phyloP scores from a whole-genome alignment of 2,329 filamentous ascomycete genomes.

The Aspergillus sp. region DNA sequence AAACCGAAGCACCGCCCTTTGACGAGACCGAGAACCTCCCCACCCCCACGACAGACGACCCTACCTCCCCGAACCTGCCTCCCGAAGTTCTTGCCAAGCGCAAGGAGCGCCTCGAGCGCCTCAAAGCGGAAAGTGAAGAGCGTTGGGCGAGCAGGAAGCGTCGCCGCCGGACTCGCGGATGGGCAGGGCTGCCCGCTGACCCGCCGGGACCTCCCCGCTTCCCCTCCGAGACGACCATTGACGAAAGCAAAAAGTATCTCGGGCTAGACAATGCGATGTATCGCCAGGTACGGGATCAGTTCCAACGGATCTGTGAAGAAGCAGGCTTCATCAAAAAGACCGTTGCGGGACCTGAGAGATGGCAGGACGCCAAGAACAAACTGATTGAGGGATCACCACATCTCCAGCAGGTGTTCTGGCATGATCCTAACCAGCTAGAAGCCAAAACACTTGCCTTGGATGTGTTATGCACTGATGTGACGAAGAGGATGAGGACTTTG shows the following conservation, averaged over 20 bases:
- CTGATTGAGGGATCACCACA: constrained; percentile 67
- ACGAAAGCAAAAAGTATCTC: constrained; percentile 73
- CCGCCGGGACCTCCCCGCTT: constrained; percentile 71
- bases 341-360: constrained; percentile 68
- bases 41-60: constrained; percentile 20
- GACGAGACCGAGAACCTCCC: constrained; percentile 31
- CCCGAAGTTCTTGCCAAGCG: constrained; percentile 55
- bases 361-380: constrained; percentile 70
- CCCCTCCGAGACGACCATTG: constrained; percentile 78
- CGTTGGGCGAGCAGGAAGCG: constrained; percentile 66
- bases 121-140: constrained; percentile 63
- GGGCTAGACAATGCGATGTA: constrained; percentile 66
- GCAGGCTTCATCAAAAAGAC: constrained; percentile 74
- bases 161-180: constrained; percentile 67
- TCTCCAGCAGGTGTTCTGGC: constrained; percentile 63
- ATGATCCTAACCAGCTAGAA: constrained; percentile 60
- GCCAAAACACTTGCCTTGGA: constrained; percentile 71
- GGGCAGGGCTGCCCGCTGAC: constrained; percentile 68
- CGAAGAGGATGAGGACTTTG: constrained; percentile 71
- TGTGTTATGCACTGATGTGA: constrained; percentile 78
- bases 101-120: constrained; percentile 55
- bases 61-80: constrained; percentile 39
- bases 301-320: constrained; percentile 69
- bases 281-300: constrained; percentile 64
- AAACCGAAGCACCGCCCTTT: constrained; percentile 29